Base-by-base conservation (phyloP, 164 flowering plant genomes). In the Chimonanthus salicifolius region DNA sequence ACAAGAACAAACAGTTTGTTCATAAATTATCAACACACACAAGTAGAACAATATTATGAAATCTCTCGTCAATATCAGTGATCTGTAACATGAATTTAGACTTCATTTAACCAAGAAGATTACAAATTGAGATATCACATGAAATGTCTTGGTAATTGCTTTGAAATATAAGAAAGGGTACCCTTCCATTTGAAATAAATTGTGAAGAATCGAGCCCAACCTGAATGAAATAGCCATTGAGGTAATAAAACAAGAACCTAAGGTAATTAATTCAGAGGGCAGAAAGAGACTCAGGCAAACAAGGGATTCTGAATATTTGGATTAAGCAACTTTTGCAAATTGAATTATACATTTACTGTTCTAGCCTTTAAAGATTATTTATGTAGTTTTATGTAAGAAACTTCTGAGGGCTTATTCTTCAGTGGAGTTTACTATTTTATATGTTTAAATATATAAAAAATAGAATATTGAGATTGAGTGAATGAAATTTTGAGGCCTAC, bases 61-160 rank as follows among this genome's bases (percentile, higher is more conserved):
- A 95, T 49, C 99, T 91, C 21, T 82, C 85, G 81, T 95, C 98
- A 60, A 95, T 92, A 62, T 75, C 78, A 77, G 78, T 80, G 75
- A 95, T 85, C 99, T 98, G 92, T 18, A 80, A 74, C 72, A 95
- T 60, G 68, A 87, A 75, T 78, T 88, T 90, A 68, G 98, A 93
- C 81, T 95, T 95, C 71, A 89, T 83, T 78, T 83, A 87, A 60
- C 98, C 96, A 49, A 76, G 72, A 83, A 86, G 79, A 81, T 95
- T 95, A 74, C 83, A 80, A 65, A 95, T 81, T 70, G 99, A 95
- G 65, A 95, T 77, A 72, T 95, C 99, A 80, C 99, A 95, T 44
- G 33, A 33, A 33, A 33, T 33, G 33, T 33, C 73, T 67, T 62
- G 77, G 64, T 54, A 50, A 62, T 65, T 78, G 78, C 83, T 80